Conservation (phyloP, 2,329 filamentous ascomycete species). For the Cytospora mali region DNA sequence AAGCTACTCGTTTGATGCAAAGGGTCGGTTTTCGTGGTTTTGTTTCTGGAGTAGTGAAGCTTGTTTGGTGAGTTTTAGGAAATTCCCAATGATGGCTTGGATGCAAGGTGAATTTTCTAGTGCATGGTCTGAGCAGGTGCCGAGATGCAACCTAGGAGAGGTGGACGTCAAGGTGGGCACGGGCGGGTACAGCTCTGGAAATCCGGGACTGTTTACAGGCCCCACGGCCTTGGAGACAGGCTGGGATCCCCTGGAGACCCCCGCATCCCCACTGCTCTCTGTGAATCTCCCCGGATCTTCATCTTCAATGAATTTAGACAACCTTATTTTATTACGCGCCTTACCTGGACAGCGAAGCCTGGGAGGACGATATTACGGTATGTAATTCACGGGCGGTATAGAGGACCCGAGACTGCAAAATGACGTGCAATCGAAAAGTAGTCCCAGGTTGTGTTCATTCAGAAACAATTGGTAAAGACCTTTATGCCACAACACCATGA, state of each 20-base stretch:
- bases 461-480: neutral
- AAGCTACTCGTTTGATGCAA: neutral
- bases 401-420: neutral
- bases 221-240: neutral
- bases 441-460: neutral
- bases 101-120: constrained; percentile 6
- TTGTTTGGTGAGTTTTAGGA: neutral
- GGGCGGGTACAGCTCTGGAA: neutral
- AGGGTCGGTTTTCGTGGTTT: neutral
- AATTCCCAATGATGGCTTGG: neutral
- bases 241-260: neutral
- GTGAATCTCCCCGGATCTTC: neutral
- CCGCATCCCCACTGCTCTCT: neutral
- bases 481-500: no score
- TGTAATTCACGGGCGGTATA: neutral
- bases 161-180: neutral
- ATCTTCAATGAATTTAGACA: neutral
- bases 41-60: neutral
- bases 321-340: no score
- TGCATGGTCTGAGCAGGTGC: neutral
- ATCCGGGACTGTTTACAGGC: neutral
- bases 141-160: neutral
- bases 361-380: neutral
- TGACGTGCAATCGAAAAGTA: neutral
- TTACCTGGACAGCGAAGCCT: neutral